Evolutionary conservation across 306 rosid genomes (phyloP).

Genomic region (Comarum palustre): DNA sequence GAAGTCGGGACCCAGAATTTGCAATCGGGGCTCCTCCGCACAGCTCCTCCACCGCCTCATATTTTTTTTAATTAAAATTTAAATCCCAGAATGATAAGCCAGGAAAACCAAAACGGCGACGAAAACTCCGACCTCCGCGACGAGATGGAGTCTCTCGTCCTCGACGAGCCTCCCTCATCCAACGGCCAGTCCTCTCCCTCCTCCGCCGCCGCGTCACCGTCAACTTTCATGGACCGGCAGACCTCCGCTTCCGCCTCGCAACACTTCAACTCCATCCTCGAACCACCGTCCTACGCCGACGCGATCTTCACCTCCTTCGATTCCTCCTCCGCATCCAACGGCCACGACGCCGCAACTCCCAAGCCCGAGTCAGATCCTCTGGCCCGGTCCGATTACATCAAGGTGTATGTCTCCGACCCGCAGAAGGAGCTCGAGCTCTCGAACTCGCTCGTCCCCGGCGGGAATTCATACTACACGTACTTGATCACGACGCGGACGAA

Average conservation of each 20-base stretch:
- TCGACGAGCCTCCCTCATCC: constrained; percentile 32
- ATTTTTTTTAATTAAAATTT: not conserved
- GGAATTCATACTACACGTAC: constrained; percentile 35
- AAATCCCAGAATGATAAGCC: constrained; percentile 30
- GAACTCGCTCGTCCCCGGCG: constrained; percentile 42
- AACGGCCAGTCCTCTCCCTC: constrained; percentile 24
- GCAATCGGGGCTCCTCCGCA: not conserved
- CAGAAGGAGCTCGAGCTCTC: constrained; percentile 34
- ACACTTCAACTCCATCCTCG: constrained; percentile 31
- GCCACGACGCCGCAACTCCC: constrained; percentile 24
- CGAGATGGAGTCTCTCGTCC: constrained; percentile 44
- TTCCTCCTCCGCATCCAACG: constrained; percentile 33
- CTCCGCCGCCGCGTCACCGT: not conserved
- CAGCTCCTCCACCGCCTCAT: not conserved
- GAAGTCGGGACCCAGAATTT: constrained; percentile 9
- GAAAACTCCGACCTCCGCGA: constrained; percentile 26
- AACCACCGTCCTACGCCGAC: constrained; percentile 45
- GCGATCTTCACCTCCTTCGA: constrained; percentile 43
- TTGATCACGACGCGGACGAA: constrained; percentile 40
- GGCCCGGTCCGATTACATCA: constrained; percentile 19
- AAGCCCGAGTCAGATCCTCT: constrained; percentile 22
- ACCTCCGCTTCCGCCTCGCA: constrained; percentile 6
- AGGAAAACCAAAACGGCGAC: constrained; percentile 21
- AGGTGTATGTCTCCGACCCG: constrained; percentile 37
- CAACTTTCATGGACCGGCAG: constrained; percentile 25